These are phyloP conservation scores for Myxozyma geophila DNA, from an alignment of 805 yeast species.

Conservation along the genomic window DNA sequence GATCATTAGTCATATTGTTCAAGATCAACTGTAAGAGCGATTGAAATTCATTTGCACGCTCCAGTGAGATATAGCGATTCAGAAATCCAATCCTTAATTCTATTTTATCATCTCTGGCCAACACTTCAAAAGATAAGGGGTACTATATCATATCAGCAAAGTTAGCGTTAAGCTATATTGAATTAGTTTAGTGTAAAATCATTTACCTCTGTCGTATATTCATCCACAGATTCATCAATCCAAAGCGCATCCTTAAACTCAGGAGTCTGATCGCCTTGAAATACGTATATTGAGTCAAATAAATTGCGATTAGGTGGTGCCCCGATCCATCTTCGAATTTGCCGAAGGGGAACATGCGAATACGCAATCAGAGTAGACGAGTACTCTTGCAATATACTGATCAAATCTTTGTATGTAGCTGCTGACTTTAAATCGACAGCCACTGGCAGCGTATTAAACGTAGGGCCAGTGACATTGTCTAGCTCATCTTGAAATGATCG, in stretches of 20 bases:
- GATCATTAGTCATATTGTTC: background rate
- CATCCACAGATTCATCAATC: conserved; percentile 1
- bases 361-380: conserved; percentile 23
- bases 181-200: background rate
- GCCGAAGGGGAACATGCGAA: conserved; percentile 34
- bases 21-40: background rate
- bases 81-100: conserved; percentile 16
- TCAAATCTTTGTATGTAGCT: conserved; percentile 4
- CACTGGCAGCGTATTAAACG: conserved; percentile 36
- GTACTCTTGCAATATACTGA: conserved; percentile 9
- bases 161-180: background rate
- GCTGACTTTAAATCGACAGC: conserved; percentile 4
- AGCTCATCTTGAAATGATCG: conserved; percentile 26
- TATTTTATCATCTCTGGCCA: background rate
- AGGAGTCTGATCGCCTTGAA: conserved; percentile 9
- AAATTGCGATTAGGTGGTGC: conserved; percentile 8
- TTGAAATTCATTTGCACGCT: conserved; percentile 9
- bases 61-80: background rate
- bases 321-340: conserved; percentile 34
- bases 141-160: conserved; percentile 7
- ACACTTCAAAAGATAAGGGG: conserved; percentile 34
- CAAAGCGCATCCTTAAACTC: conserved; percentile 21
- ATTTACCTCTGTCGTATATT: conserved; percentile 18
- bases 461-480: conserved; percentile 32
- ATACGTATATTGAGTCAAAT: conserved; percentile 33